Evolutionary conservation across 208 protist genomes (phyloP), one percentile per base, ranked within the genome.

Genomic region (Herpetomonas tarakana): DNA sequence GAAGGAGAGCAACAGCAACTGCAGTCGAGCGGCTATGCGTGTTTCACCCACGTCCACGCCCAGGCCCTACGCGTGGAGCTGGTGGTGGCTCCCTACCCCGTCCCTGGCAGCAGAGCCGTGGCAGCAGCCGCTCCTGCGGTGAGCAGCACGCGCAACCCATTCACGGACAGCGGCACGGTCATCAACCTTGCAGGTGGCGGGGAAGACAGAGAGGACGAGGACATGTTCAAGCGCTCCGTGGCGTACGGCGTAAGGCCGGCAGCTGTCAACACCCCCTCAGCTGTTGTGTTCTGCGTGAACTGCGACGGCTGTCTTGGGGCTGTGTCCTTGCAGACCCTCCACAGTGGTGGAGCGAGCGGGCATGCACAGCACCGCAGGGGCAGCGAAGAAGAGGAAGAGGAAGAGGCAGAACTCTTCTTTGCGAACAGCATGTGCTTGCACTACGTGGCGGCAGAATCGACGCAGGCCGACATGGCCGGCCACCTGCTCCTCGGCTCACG

Each of bases 301-400:
- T 94, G 88, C 56, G 27, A 57, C 44, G 88, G 74, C 9, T 92
- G 84, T 57, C 52, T 94, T n/a, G 88, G 81, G 41, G 63, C 62
- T 35, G 52, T 88, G 58, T 63, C 31, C 12, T 39, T 18, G 2
- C 12, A 29, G 45, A 25, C 4, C 21, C 9, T 18, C 14, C 35
- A 41, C 35, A 41, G 9, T 41, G 35, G 9, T 18, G 35, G 35
- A 41, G 35, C 14, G 9, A 14, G n/a, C n/a, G n/a, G n/a, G n/a
- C n/a, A n/a, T n/a, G n/a, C n/a, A n/a, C n/a, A n/a, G n/a, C n/a
- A n/a, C n/a, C n/a, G n/a, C n/a, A n/a, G n/a, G n/a, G n/a, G n/a
- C n/a, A n/a, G n/a, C n/a, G n/a, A n/a, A n/a, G n/a, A n/a, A n/a
- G n/a, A n/a, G n/a, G n/a, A n/a, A n/a, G n/a, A n/a, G n/a, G n/a